phyloP scores from a whole-genome alignment of 192 early-diverging fungal species.

The Oehlia diaphana region DNA sequence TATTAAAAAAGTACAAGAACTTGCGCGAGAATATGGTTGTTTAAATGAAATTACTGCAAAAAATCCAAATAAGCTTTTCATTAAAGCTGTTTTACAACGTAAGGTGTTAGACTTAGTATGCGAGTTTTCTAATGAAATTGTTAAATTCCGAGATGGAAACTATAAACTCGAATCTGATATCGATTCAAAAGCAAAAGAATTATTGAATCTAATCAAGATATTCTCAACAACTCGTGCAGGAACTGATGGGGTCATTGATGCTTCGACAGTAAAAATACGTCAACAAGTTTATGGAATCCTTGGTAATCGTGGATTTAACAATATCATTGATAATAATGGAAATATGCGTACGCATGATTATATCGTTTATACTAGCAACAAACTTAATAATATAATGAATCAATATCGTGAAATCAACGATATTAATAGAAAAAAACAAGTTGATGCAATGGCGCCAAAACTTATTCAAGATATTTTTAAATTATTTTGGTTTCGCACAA shows the following conservation, averaged over 20 bases:
- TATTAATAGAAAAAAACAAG: neutral
- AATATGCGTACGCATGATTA: too few species aligned
- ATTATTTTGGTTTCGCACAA: neutral
- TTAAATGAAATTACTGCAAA: neutral
- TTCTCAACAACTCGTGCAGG: neutral
- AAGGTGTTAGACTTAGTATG: too few species aligned
- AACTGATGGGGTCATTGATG: neutral
- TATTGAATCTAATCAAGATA: neutral
- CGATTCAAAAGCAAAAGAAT: neutral
- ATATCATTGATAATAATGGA: too few species aligned
- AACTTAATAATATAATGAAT: neutral
- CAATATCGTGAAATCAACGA: neutral
- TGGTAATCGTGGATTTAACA: constrained; percentile 1
- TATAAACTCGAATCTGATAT: too few species aligned
- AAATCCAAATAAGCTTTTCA: neutral
- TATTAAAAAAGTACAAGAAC: neutral
- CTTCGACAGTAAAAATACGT: neutral
- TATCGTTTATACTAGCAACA: too few species aligned
- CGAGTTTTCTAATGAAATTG: too few species aligned
- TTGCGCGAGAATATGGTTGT: neutral
- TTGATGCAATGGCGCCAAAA: neutral
- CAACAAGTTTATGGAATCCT: constrained; percentile 12
- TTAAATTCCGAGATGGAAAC: too few species aligned
- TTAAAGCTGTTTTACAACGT: too few species aligned
- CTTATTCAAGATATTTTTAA: neutral